These are phyloP conservation scores for Salix koriyanagi DNA, from an alignment of 345 rosid genomes.

Conservation along the genomic window DNA sequence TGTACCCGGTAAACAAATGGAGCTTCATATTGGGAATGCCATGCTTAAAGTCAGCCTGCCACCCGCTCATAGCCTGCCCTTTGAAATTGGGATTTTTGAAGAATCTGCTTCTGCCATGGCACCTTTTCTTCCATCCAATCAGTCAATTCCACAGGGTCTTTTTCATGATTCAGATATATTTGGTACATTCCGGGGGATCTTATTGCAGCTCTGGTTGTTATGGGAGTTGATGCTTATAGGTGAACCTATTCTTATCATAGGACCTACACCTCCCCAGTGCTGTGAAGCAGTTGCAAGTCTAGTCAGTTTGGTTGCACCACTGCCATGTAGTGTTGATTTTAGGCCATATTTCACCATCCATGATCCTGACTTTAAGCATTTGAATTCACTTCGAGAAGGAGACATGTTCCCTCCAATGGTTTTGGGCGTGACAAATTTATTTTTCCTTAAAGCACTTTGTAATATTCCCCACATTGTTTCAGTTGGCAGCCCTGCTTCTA, in stretches of 20 bases:
- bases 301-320: slow-evolving; percentile 85
- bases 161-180: slow-evolving; percentile 95
- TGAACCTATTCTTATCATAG: slow-evolving; percentile 88
- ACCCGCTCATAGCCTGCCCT: slow-evolving; percentile 81
- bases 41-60: slow-evolving; percentile 79
- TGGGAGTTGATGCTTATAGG: slow-evolving; percentile 94
- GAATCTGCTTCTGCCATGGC: slow-evolving; percentile 86
- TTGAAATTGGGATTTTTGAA: slow-evolving; percentile 60
- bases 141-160: slow-evolving; percentile 88
- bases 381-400: slow-evolving; percentile 76
- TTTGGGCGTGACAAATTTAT: slow-evolving; percentile 92
- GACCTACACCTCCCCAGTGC: slow-evolving; percentile 95
- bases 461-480: slow-evolving; percentile 83
- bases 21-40: slow-evolving; percentile 93
- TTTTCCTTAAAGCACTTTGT: slow-evolving; percentile 88
- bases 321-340: slow-evolving; percentile 83
- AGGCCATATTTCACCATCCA: slow-evolving; percentile 98
- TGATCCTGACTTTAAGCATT: slow-evolving; percentile 68
- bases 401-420: slow-evolving; percentile 82
- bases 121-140: slow-evolving; percentile 87
- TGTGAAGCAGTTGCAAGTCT: slow-evolving; percentile 96
- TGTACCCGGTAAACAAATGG: slow-evolving; percentile 79
- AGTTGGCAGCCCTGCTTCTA: slow-evolving; percentile 73
- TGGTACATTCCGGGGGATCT: slow-evolving; percentile 70
- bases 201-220: slow-evolving; percentile 84